phyloP scores from a whole-genome alignment of 345 rosid genomes.

The Camelina sativa region DNA sequence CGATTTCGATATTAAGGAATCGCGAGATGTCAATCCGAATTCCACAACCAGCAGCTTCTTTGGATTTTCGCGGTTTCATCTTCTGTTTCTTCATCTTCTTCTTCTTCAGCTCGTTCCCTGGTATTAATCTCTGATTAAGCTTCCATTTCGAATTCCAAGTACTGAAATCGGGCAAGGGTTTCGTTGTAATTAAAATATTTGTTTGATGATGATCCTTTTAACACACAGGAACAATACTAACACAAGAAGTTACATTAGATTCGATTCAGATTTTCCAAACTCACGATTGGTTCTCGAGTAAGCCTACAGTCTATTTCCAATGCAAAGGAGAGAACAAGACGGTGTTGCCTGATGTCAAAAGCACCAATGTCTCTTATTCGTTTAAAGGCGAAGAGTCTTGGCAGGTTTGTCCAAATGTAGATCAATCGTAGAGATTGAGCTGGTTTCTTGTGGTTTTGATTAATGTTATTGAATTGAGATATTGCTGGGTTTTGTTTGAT shows the following conservation, averaged over 20 bases:
- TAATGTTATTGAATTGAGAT: not conserved
- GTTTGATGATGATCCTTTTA: not conserved
- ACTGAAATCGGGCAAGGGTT: not conserved
- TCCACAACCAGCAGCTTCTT: not conserved
- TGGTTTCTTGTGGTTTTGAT: conserved; percentile 1
- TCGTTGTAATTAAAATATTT: not conserved
- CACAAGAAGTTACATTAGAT: conserved; percentile 60
- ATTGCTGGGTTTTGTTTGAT: not conserved
- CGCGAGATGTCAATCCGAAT: conserved; percentile 41
- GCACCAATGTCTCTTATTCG: conserved; percentile 43
- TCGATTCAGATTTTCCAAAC: conserved; percentile 56
- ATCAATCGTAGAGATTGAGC: not conserved
- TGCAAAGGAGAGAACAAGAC: conserved; percentile 71
- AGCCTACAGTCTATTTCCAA: conserved; percentile 64
- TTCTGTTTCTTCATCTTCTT: conserved; percentile 33
- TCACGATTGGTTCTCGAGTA: conserved; percentile 56
- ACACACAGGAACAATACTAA: conserved; percentile 47
- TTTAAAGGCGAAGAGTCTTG: conserved; percentile 81
- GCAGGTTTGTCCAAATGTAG: conserved; percentile 55
- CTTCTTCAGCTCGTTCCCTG: conserved; percentile 39
- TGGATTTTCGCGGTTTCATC: conserved; percentile 27
- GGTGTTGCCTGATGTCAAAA: conserved; percentile 63
- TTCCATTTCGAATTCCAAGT: not conserved
- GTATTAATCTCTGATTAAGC: conserved; percentile 34
- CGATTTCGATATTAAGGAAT: conserved; percentile 10